A percentile compares a stretch with the other conserved stretches of the same genome.
These are phyloP conservation scores for Dimargaris cristalligena DNA, from an alignment of 192 early-diverging fungal species.

Conservation along the genomic window DNA sequence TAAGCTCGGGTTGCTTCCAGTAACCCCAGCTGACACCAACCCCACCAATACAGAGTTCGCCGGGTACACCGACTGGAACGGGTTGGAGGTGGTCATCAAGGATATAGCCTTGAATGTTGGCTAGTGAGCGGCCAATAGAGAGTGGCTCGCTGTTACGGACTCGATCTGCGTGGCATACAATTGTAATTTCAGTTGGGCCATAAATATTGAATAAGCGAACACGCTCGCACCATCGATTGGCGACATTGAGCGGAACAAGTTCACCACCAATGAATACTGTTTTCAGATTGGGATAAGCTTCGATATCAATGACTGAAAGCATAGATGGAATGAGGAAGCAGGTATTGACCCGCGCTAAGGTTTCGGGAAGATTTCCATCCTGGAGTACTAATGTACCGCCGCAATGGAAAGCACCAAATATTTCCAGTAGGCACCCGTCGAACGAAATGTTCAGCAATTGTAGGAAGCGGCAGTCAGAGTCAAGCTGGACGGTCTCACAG, in stretches of 20 bases:
- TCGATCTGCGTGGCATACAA: not conserved
- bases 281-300: not conserved
- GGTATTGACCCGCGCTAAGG: not conserved
- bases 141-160: not conserved
- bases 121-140: not conserved
- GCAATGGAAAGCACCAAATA: not conserved
- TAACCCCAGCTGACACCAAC: constrained; percentile 19
- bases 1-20: constrained; percentile 19
- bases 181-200: not conserved
- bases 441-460: constrained; percentile 4
- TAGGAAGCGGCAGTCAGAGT: not conserved
- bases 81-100: not conserved
- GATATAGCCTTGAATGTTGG: not conserved
- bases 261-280: not conserved
- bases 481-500: not conserved
- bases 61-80: not conserved
- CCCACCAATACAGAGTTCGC: not conserved
- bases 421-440: not conserved
- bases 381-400: constrained; percentile 8
- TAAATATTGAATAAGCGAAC: not conserved
- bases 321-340: not conserved
- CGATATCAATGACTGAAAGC: not conserved
- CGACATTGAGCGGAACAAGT: not conserved
- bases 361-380: not conserved
- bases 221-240: not conserved